A percentile compares a stretch with the other conserved stretches of the same genome.
Conservation (phyloP, 495 filamentous ascomycete genomes). For the Daldinia caldariorum region DNA sequence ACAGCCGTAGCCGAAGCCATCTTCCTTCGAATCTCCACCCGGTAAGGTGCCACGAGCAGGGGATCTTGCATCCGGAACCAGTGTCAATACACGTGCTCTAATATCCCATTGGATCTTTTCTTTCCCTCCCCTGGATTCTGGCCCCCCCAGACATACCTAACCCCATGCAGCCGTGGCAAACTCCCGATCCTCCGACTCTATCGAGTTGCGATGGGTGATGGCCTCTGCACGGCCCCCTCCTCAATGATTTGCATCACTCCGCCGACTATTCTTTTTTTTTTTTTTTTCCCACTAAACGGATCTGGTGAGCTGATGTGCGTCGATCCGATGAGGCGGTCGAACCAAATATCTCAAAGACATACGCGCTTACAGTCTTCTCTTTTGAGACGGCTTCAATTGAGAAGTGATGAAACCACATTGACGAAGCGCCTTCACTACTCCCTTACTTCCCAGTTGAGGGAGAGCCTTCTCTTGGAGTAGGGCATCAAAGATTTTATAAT, state of each 20-base stretch:
- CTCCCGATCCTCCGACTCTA: constrained; percentile 36
- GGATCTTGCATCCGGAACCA: constrained; percentile 33
- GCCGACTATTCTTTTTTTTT: constrained; percentile 8
- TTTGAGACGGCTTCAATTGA: constrained; percentile 13
- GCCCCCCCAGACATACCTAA: constrained; percentile 18
- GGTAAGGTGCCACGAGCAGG: constrained; percentile 23
- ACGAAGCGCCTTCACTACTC: constrained; percentile 33
- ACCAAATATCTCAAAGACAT: constrained; percentile 34
- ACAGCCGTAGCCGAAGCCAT: constrained; percentile 35
- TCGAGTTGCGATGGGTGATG: constrained; percentile 35
- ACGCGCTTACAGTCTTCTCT: constrained; percentile 36
- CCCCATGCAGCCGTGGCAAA: constrained; percentile 3
- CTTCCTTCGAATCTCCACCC: constrained; percentile 20
- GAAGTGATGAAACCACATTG: constrained; percentile 22
- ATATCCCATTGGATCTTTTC: constrained; percentile 20
- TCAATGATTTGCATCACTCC: constrained; percentile 33
- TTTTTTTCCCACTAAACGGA: constrained; percentile 19
- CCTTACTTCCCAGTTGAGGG: constrained; percentile 33
- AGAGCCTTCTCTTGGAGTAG: constrained; percentile 4
- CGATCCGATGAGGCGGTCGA: constrained; percentile 32
- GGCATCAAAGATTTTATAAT: constrained; percentile 29
- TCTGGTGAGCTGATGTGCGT: constrained; percentile 39
- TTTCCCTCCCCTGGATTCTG: constrained; percentile 24
- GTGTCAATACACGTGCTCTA: constrained; percentile 27
- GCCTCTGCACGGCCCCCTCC: constrained; percentile 26